Evolutionary conservation across 768 basidiomycete species (phyloP), one percentile per base, ranked within the genome.

Genomic region (Leucogyrophana mollusca): DNA sequence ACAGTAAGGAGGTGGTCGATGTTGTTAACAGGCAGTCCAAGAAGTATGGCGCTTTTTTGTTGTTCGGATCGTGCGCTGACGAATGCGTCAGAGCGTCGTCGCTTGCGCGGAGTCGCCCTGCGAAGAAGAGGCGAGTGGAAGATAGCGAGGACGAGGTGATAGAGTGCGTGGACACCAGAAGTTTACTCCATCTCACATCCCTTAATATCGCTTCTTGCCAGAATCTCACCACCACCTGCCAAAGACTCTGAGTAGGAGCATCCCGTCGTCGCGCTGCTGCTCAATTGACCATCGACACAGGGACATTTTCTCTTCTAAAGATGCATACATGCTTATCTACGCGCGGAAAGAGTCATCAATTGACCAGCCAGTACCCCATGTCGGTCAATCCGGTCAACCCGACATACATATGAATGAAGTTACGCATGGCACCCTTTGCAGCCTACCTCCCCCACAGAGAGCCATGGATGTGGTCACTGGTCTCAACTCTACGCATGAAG

Each of bases 251-350:
- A n/a, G n/a, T n/a, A n/a, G n/a, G n/a, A 30, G 27, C 13, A 30
- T 30, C 13, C 13, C 6, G 13, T 13, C 6, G 7, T 7, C 50
- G 27, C 30, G 37, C 51, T 56, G 34, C 51, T 10, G 27, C 39
- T 25, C 50, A 51, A 56, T 64, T 43, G 55, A 49, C 54, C 44
- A 35, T 50, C 38, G 11, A 18, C 49, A 43, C 55, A 79, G 76
- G 49, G 70, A 73, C 32, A 74, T 87, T 34, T 65, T 65, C 52
- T 73, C 79, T 2, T 93, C 92, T 2, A 87, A 79, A 66, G 92
- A 96, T 56, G 92, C 91, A 5, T 96, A 98, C 66, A 95, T 97
- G 93, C 76, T 97, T 24, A 84, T 98, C 44, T 98, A 97, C 65
- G 77, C 80, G 30, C 79, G 81, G 9, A 74, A 71, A 53, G 57